Evolutionary conservation across 768 basidiomycete species (phyloP), one percentile per base, ranked within the genome.

Genomic region (Cystobasidium onofrii): DNA sequence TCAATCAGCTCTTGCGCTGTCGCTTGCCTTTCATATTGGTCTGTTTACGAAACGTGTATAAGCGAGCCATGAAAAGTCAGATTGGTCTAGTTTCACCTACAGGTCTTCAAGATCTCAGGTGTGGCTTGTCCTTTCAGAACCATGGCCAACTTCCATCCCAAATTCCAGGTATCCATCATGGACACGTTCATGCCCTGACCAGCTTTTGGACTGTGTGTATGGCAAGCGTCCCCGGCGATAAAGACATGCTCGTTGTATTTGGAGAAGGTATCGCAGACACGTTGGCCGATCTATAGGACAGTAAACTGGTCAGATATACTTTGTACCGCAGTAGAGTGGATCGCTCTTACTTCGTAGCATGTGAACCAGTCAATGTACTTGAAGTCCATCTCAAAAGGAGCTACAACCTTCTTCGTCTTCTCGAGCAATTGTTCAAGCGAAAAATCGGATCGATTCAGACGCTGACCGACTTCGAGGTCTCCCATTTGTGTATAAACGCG

Each of bases 101-200:
- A 27, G 46, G 86, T 87, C 73, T 84, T 80, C 18, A 88, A 80
- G 2, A 88, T 77, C 0, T 83, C 81, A 4, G 83, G 80, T 17
- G 83, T 78, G 6, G 86, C 85, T 83, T 83, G 85, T 9, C 87
- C 87, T 67, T 84, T 83, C 25, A 88, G 76, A 23, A 87, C 87
- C 66, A 85, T 83, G 0, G 82, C 82, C 33, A 88, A 75, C 77
- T 89, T 89, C 88, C 88, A 89, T 13, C 83, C 86, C 85, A 90
- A 84, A 77, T 90, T 90, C 75, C 88, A 88, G 20, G 87, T 84
- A 78, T 90, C 89, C 62, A 86, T 87, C 86, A 89, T 89, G 87
- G 13, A 88, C 69, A 74, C 33, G 25, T 73, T 76, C 77, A 79
- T 76, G 0, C 78, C 78, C 55, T 79, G 78, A 0, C 77, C 78